Evolutionary conservation across 176 grass and related monocot species (phyloP).

Genomic region (Lolium rigidum): DNA sequence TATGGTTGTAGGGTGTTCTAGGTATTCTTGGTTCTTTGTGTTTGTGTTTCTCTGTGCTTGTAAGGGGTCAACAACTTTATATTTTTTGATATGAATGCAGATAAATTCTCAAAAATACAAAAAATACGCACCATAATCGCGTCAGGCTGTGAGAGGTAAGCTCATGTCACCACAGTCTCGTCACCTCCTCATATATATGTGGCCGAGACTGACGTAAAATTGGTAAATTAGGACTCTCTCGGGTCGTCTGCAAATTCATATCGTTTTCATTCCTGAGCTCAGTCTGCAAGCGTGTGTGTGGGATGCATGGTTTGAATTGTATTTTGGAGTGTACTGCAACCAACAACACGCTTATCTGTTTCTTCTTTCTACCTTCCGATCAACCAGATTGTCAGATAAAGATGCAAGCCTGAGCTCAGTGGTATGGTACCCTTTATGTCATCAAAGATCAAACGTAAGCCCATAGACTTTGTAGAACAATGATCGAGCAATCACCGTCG

Average conservation of each 20-base stretch:
- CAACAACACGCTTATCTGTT: not conserved
- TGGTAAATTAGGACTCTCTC: not conserved
- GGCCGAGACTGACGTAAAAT: not conserved
- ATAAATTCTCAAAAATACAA: no score
- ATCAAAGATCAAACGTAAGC: not conserved
- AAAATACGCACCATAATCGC: not conserved
- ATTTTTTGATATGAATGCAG: no score
- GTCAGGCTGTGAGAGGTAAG: conserved; percentile 7
- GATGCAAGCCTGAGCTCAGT: not conserved
- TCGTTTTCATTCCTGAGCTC: not conserved
- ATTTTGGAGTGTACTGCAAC: conserved; percentile 6
- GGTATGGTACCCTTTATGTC: not conserved
- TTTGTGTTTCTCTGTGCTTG: no score
- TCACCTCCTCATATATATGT: not conserved
- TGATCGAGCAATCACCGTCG: no score
- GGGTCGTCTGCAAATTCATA: not conserved
- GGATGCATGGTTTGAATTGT: not conserved
- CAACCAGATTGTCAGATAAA: not conserved
- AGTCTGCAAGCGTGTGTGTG: not conserved
- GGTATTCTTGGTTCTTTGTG: no score
- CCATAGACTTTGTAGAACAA: not conserved
- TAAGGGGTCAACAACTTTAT: no score
- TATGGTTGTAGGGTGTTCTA: no score
- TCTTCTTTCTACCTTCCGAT: not conserved
- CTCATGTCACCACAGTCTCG: conserved; percentile 13